A percentile compares a stretch with the other conserved stretches of the same genome.
These are phyloP conservation scores for Clonostachys chloroleuca DNA, from an alignment of 2,329 filamentous ascomycete species.

Conservation along the genomic window DNA sequence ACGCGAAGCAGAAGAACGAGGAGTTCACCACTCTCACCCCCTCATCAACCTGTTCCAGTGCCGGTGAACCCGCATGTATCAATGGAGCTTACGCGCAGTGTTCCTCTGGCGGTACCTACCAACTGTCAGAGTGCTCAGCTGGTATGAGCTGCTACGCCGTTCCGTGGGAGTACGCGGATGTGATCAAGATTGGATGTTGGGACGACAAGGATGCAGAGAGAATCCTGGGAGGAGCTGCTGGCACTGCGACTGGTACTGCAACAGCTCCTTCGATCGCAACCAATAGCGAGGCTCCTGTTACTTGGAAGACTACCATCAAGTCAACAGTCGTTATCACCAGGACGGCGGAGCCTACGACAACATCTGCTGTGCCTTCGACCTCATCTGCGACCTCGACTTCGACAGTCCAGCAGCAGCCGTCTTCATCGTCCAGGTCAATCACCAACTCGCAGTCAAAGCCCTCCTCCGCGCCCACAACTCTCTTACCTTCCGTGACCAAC, in stretches of 20 bases:
- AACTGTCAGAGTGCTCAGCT: conserved; percentile 27
- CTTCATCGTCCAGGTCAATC: not conserved
- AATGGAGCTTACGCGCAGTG: conserved; percentile 44
- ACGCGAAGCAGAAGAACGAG: conserved; percentile 39
- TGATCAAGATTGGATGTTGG: conserved; percentile 44
- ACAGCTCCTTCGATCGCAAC: conserved; percentile 5
- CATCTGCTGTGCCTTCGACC: not conserved
- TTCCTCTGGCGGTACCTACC: conserved; percentile 29
- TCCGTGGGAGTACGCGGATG: conserved; percentile 42
- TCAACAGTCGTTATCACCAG: conserved; percentile 1
- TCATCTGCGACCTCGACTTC: not conserved
- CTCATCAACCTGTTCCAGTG: conserved; percentile 35
- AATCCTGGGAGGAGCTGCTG: conserved; percentile 28
- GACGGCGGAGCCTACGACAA: conserved; percentile 1
- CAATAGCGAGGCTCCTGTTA: conserved; percentile 3
- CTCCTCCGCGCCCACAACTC: not conserved
- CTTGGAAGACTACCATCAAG: not conserved
- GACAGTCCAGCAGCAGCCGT: not conserved
- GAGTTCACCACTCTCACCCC: conserved; percentile 37
- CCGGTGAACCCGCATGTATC: conserved; percentile 47
- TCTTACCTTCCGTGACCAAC: not conserved
- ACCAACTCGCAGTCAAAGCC: not conserved
- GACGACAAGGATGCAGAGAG: conserved; percentile 29
- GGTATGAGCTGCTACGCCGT: conserved; percentile 44
- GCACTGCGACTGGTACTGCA: conserved; percentile 3